These are phyloP conservation scores for Aspergillus indologenus DNA, from an alignment of 495 filamentous ascomycete species.

Conservation along the genomic window DNA sequence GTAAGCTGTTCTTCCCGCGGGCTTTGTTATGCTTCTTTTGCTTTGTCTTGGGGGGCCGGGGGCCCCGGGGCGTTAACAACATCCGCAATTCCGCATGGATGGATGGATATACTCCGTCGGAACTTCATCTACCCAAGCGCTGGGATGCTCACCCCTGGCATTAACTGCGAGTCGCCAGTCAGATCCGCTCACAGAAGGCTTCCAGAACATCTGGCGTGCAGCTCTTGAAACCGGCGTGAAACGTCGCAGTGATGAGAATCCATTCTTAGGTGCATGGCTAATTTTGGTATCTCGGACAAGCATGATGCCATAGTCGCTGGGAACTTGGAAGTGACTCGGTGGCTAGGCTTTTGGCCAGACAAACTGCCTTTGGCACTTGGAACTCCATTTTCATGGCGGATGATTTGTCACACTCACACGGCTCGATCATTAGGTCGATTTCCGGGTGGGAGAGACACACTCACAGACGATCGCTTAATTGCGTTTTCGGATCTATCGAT, in stretches of 20 bases:
- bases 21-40: neutral
- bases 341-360: neutral
- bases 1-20: neutral
- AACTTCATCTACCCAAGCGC: neutral
- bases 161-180: neutral
- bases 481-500: neutral
- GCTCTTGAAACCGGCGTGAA: conserved; percentile 4
- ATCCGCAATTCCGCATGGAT: neutral
- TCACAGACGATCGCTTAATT: neutral
- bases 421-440: neutral
- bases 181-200: neutral
- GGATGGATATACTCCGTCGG: too few relatives aligned
- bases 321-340: too few relatives aligned
- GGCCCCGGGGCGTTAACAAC: neutral
- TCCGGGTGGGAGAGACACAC: neutral
- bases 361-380: neutral
- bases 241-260: neutral
- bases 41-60: neutral
- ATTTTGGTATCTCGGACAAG: neutral
- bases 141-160: conserved; percentile 8
- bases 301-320: too few relatives aligned
- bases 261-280: neutral
- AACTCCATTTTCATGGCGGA: neutral
- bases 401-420: neutral
- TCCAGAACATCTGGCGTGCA: conserved; percentile 1